phyloP scores from a whole-genome alignment of 2,329 filamentous ascomycete species.

The Colletotrichum tanaceti region DNA sequence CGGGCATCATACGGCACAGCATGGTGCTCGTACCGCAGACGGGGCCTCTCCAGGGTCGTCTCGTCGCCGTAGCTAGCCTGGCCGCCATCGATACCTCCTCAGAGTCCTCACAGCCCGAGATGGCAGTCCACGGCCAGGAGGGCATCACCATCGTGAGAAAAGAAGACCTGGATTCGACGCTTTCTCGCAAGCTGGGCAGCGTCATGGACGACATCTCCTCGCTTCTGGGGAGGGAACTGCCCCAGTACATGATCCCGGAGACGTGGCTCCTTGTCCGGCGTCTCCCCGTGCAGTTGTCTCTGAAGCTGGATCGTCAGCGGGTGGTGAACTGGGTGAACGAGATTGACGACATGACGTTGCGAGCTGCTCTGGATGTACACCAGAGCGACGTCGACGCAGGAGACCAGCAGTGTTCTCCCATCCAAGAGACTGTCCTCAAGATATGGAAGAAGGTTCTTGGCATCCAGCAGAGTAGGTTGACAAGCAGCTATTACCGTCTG shows the following conservation, averaged over 20 bases:
- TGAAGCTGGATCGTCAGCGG: conserved; percentile 42
- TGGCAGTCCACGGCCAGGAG: neutral
- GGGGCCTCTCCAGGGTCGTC: neutral
- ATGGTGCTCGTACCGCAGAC: conserved; percentile 5
- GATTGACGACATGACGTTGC: neutral
- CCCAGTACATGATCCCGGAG: conserved; percentile 44
- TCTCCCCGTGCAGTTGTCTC: conserved; percentile 40
- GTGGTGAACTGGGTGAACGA: conserved; percentile 18
- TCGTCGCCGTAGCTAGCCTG: conserved; percentile 26
- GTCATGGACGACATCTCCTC: neutral
- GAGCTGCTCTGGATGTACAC: neutral
- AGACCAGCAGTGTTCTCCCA: neutral
- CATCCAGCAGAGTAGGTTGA: conserved; percentile 46
- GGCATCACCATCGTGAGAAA: neutral
- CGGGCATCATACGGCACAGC: neutral
- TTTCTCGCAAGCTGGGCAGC: neutral
- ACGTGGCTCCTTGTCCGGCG: conserved; percentile 37
- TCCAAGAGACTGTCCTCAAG: conserved; percentile 9
- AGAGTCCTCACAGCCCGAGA: no score
- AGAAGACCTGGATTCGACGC: neutral
- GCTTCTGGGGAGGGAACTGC: conserved; percentile 24
- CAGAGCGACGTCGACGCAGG: neutral
- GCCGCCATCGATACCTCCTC: no score
- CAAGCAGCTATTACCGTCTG: no score
- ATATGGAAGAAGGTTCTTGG: conserved; percentile 53